These are phyloP conservation scores for Limonium bicolor DNA, from an alignment of 148 eudicot genomes.

Conservation along the genomic window DNA sequence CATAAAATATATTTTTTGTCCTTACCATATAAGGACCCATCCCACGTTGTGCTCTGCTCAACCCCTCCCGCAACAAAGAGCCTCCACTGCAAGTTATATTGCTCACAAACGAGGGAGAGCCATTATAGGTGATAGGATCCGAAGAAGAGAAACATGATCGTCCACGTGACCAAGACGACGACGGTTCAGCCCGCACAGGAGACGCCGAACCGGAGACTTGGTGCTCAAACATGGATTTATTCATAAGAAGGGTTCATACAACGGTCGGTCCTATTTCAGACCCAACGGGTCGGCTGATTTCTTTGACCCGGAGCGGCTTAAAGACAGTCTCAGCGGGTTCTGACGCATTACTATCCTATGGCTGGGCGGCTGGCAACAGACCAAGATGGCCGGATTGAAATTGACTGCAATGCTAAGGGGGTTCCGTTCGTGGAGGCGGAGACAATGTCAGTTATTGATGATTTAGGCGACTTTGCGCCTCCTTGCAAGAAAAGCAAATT, in stretches of 20 bases:
- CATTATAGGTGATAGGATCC: no score
- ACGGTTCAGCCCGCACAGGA: constrained; percentile 1
- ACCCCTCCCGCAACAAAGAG: no score
- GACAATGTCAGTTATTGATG: constrained; percentile 1
- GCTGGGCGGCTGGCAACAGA: not conserved
- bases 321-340: not conserved
- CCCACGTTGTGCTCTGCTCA: no score
- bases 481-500: not conserved
- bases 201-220: not conserved
- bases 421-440: constrained; percentile 12
- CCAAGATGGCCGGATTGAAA: not conserved
- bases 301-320: not conserved
- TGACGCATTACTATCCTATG: constrained; percentile 1
- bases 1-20: no score
- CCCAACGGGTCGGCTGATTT: not conserved
- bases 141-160: not conserved
- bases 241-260: not conserved
- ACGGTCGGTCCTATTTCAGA: not conserved
- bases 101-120: no score
- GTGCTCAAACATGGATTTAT: constrained; percentile 1
- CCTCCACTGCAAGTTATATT: no score
- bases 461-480: constrained; percentile 5
- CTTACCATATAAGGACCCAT: no score
- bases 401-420: constrained; percentile 7
- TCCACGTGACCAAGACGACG: not conserved